Conservation (phyloP, 176 grass and related monocot species). For the Oropetium thomaeum region DNA sequence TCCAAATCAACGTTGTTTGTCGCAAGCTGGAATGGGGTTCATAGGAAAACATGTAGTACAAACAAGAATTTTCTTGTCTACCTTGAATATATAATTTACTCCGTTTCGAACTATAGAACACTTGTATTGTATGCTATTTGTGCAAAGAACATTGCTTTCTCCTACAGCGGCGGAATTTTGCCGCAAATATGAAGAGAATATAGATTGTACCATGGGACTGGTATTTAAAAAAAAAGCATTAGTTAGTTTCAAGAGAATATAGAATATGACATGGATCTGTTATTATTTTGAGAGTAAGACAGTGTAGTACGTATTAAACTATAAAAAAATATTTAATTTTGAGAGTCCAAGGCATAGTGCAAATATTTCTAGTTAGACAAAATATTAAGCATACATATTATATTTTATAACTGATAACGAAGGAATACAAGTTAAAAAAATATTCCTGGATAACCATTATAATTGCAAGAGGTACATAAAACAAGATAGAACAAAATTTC, state of each 20-base stretch:
- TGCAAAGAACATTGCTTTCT: constrained; percentile 9
- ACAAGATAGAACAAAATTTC: no score
- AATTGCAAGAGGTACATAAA: no score
- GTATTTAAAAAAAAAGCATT: no score
- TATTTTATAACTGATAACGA: background rate
- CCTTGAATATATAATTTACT: constrained; percentile 11
- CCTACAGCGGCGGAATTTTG: background rate
- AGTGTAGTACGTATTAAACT: background rate
- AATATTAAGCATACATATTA: background rate
- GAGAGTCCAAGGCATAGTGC: background rate
- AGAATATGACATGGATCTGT: background rate
- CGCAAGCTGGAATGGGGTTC: background rate
- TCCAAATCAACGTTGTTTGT: constrained; percentile 19
- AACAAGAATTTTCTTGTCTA: constrained; percentile 17
- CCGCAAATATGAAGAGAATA: background rate
- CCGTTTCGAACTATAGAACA: background rate
- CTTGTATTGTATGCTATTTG: background rate
- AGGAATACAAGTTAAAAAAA: background rate
- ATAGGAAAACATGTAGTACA: constrained; percentile 17
- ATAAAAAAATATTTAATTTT: background rate
- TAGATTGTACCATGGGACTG: no score
- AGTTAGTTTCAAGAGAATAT: background rate
- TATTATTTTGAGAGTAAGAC: no score
- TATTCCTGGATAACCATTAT: no score
- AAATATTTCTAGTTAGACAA: background rate